Percentiles rank a stretch among this genome's conserved stretches.
phyloP scores from a whole-genome alignment of 345 rosid genomes.

The Noccaea caerulescens region DNA sequence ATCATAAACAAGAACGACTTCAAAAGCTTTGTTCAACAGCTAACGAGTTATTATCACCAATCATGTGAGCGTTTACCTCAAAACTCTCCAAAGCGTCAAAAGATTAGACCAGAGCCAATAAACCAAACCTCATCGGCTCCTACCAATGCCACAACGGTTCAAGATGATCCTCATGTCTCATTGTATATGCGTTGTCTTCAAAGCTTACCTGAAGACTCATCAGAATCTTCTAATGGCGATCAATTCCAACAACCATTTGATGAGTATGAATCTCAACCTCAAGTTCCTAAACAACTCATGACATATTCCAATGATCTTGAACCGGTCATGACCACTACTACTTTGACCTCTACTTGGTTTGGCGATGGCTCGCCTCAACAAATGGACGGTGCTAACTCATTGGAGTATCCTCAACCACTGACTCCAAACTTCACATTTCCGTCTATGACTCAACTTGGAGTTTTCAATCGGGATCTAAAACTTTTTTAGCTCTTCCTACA shows the following conservation, averaged over 20 bases:
- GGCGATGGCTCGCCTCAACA: constrained; percentile 48
- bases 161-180: constrained; percentile 60
- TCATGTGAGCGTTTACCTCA: constrained; percentile 64
- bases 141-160: constrained; percentile 36
- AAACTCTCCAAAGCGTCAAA: constrained; percentile 56
- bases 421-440: constrained; percentile 69
- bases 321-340: constrained; percentile 43
- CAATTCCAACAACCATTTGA: constrained; percentile 46
- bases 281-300: constrained; percentile 37
- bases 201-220: constrained; percentile 50
- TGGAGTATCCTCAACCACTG: constrained; percentile 65
- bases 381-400: constrained; percentile 53
- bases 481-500: background rate
- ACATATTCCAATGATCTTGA: constrained; percentile 53
- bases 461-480: constrained; percentile 58
- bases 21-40: constrained; percentile 75
- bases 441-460: constrained; percentile 57
- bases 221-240: constrained; percentile 55
- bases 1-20: constrained; percentile 85
- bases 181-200: constrained; percentile 71
- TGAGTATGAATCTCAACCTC: constrained; percentile 29
- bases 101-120: constrained; percentile 24
- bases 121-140: constrained; percentile 49
- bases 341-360: constrained; percentile 48
- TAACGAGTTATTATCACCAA: constrained; percentile 58